A percentile compares a stretch with the other conserved stretches of the same genome.
These are phyloP conservation scores for Colletotrichum lentis DNA, from an alignment of 2,329 filamentous ascomycete genomes.

Conservation along the genomic window DNA sequence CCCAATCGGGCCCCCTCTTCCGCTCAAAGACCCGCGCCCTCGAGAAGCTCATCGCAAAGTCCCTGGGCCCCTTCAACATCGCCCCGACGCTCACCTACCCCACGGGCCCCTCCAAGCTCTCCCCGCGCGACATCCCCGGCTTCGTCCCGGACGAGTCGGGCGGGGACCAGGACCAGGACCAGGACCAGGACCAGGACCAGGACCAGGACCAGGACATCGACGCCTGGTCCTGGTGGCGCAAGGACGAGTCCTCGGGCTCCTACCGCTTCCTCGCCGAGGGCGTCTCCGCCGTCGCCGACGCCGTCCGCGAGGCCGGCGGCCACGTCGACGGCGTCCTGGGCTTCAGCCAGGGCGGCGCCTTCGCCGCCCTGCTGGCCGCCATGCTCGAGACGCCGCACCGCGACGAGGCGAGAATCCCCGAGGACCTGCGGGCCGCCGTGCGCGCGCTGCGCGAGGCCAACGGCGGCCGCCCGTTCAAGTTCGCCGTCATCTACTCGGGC, in stretches of 20 bases:
- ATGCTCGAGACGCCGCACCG: constrained; percentile 68
- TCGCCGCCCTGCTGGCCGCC: constrained; percentile 75
- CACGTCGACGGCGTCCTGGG: constrained; percentile 82
- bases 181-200: constrained; percentile 50
- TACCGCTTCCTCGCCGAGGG: constrained; percentile 78
- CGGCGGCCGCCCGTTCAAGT: constrained; percentile 62
- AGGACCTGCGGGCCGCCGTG: constrained; percentile 51
- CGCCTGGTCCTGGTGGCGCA: constrained; percentile 84
- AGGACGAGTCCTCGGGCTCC: constrained; percentile 66
- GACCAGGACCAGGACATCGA: constrained; percentile 61
- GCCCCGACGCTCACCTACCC: constrained; percentile 70
- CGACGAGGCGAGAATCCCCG: constrained; percentile 42
- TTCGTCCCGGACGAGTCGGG: constrained; percentile 55
- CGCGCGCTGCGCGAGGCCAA: constrained; percentile 60
- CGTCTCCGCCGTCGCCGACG: constrained; percentile 67
- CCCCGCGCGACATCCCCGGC: constrained; percentile 73
- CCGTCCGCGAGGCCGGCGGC: constrained; percentile 69
- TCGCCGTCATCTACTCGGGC: constrained; percentile 79
- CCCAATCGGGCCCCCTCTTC: constrained; percentile 87
- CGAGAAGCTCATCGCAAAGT: constrained; percentile 79
- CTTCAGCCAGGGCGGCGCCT: constrained; percentile 81
- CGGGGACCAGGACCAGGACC: constrained; percentile 49
- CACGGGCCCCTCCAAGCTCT: constrained; percentile 71
- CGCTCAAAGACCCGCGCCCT: constrained; percentile 87
- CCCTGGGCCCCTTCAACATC: constrained; percentile 68